These are phyloP conservation scores for Fragilaria radians DNA, from an alignment of 108 stramenopile species.

Conservation along the genomic window DNA sequence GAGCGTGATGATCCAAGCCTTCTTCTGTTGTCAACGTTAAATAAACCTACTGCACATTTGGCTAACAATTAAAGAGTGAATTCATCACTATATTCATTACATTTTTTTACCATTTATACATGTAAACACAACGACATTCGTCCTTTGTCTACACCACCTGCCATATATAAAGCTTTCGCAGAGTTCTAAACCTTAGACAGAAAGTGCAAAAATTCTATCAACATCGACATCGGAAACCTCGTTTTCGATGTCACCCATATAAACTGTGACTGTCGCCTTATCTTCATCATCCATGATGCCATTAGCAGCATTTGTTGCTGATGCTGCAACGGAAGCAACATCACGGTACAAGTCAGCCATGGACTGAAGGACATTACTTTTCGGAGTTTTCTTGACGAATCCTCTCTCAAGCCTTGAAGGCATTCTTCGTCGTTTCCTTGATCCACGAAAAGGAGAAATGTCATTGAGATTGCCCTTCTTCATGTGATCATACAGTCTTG, in stretches of 20 bases:
- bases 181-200: too few relatives aligned
- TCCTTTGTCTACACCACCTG: too few relatives aligned
- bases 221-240: background rate
- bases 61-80: too few relatives aligned
- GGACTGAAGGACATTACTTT: background rate
- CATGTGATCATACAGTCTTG: background rate
- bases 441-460: background rate
- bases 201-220: background rate
- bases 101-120: too few relatives aligned
- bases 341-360: slow-evolving; percentile 8
- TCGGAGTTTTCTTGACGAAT: background rate
- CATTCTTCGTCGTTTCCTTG: background rate
- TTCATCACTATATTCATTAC: too few relatives aligned
- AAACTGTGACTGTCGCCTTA: background rate
- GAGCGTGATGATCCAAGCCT: too few relatives aligned
- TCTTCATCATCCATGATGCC: slow-evolving; percentile 2
- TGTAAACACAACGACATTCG: too few relatives aligned
- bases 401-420: background rate
- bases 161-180: too few relatives aligned
- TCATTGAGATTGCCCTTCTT: background rate
- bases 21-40: too few relatives aligned
- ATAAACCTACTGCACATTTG: too few relatives aligned
- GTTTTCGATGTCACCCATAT: background rate
- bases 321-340: slow-evolving; percentile 3
- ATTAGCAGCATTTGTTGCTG: background rate